A percentile compares a stretch with the other conserved stretches of the same genome.
Conservation (phyloP, 2,329 filamentous ascomycete genomes). For the Colletotrichum godetiae region DNA sequence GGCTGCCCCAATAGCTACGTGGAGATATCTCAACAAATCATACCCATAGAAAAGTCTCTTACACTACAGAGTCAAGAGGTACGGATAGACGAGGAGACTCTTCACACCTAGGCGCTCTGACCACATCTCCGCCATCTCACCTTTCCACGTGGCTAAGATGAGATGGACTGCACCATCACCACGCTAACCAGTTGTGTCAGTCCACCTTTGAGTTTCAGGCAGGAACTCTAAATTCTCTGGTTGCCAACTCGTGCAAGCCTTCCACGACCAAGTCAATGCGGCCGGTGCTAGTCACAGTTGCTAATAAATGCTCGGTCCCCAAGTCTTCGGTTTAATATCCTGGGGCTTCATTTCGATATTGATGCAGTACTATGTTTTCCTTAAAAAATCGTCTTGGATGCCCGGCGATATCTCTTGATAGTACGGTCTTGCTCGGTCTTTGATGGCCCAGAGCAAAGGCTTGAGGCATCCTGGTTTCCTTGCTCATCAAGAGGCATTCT, state of each 20-base stretch:
- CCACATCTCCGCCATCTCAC: slow-evolving; percentile 26
- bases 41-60: neutral
- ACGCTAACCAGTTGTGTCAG: neutral
- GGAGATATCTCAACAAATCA: neutral
- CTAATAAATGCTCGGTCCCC: slow-evolving; percentile 6
- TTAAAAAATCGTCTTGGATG: neutral
- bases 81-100: neutral
- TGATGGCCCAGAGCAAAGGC: neutral
- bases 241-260: neutral
- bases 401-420: neutral
- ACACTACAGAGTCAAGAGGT: too few species aligned
- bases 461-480: neutral
- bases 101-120: neutral
- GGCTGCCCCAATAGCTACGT: neutral
- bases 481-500: neutral
- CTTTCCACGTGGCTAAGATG: slow-evolving; percentile 33
- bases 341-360: slow-evolving; percentile 17
- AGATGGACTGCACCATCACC: slow-evolving; percentile 24
- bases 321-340: neutral
- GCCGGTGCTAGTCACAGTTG: slow-evolving; percentile 2
- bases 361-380: neutral
- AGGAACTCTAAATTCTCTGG: slow-evolving; percentile 27
- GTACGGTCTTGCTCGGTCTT: neutral
- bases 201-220: slow-evolving; percentile 25
- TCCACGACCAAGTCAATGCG: slow-evolving; percentile 26